Evolutionary conservation across 1,284 basidiomycete species (phyloP), one percentile per base, ranked within the genome.

Genomic region (Fereydounia khargensis): DNA sequence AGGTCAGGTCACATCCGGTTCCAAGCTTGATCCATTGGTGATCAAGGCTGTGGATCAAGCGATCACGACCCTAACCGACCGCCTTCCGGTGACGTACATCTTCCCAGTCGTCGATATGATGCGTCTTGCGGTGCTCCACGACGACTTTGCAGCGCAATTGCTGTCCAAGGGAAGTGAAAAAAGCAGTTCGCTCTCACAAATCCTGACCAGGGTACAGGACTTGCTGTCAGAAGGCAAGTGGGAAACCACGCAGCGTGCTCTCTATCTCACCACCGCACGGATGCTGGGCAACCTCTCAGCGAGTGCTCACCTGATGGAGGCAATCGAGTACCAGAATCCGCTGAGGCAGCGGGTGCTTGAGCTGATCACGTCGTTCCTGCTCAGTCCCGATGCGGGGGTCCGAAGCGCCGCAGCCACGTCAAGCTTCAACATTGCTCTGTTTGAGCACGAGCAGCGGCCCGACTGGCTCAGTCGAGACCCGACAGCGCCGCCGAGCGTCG

Each of bases 91-190:
- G 0, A 80, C 81, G 10, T 79, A 84, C 34, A 79, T 89, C 9
- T 92, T 91, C 78, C 89, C 90, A 0, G 72, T 91, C 1, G 82
- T 86, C 8, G 90, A 92, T 68, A 80, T 91, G 48, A 91, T 88
- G 87, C 81, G 89, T 1, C 79, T 92, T 1, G 86, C 85, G 0
- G 74, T 88, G 7, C 80, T 90, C 21, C 84, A 89, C 70, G 78
- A 81, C 0, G n/a, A 37, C 3, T 53, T 50, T n/a, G 44, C 49
- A 4, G 34, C n/a, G 10, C 24, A 28, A 27, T 33, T 20, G 31
- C 37, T 10, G 50, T 47, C 35, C 32, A 28, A 54, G 22, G 35
- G 37, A 1, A 42, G 41, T 6, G 43, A 58, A 6, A n/a, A n/a
- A n/a, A 27, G 42, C 35, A 46, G 47, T 16, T 40, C 42, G 34